A percentile compares a stretch with the other conserved stretches of the same genome.
phyloP scores from a whole-genome alignment of 2,329 filamentous ascomycete species.

The Fusarium sp. region DNA sequence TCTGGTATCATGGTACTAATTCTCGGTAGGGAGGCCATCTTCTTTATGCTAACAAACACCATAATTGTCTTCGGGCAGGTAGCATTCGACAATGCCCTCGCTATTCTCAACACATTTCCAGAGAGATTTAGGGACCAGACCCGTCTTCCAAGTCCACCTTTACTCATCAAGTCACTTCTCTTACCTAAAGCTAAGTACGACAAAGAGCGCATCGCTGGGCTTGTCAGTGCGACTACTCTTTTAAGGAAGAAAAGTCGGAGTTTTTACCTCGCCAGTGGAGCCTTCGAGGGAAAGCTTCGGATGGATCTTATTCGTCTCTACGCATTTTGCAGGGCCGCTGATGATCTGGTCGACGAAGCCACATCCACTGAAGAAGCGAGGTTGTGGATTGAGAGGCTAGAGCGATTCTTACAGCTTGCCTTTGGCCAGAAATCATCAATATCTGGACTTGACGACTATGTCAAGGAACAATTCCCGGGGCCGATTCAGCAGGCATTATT shows the following conservation, averaged over 20 bases:
- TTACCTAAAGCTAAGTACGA: slow-evolving; percentile 64
- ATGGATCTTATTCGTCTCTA: slow-evolving; percentile 78
- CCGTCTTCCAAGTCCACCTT: slow-evolving; percentile 58
- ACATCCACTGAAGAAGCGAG: slow-evolving; percentile 61
- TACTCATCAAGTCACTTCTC: slow-evolving; percentile 64
- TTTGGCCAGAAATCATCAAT: slow-evolving; percentile 4
- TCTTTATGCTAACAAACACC: slow-evolving; percentile 77
- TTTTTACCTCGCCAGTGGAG: slow-evolving; percentile 78
- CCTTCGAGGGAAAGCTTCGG: slow-evolving; percentile 75
- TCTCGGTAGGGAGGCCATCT: slow-evolving; percentile 68
- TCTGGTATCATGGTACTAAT: accelerated
- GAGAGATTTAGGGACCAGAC: slow-evolving; percentile 64
- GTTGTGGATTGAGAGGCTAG: slow-evolving; percentile 69
- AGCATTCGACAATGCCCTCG: slow-evolving; percentile 76
- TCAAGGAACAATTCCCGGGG: slow-evolving; percentile 63
- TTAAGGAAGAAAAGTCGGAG: slow-evolving; percentile 76
- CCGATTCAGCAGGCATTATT: slow-evolving; percentile 65
- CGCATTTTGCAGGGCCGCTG: slow-evolving; percentile 79
- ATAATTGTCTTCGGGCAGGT: slow-evolving; percentile 77
- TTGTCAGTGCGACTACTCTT: slow-evolving; percentile 68
- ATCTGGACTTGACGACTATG: slow-evolving; percentile 46
- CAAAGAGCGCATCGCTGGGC: slow-evolving; percentile 65
- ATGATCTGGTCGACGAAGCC: slow-evolving; percentile 79
- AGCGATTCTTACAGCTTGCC: slow-evolving; percentile 65
- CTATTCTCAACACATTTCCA: slow-evolving; percentile 73